Base-by-base conservation (phyloP, 768 basidiomycete genomes). In the Botryobasidium botryosum region DNA sequence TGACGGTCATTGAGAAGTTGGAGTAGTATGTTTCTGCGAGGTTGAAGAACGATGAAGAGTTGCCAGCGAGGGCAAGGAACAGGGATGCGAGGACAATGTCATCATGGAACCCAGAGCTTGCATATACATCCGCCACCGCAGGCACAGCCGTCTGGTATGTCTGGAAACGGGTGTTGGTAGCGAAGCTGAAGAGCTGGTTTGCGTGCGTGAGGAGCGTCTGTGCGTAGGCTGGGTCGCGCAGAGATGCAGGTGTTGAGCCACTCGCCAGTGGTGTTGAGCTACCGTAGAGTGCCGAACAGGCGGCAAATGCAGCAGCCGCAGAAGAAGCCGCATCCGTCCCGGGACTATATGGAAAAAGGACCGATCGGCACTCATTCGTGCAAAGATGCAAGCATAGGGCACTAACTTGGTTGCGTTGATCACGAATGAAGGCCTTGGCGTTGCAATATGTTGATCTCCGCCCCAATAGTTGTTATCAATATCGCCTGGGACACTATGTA, bases 321-420 rank as follows among this genome's bases (percentile, higher is more conserved):
- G 74, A 71, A 0, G 90, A 85, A 8, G 83, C 85, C 15, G 74
- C 87, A 52, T 96, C 90, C 0, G 91, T 94, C 37, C 90, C 91
- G 0, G 90, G 86, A 43, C 72, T 67, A 38, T 27, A 44, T 5
- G 15, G 18, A 12, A 20, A 12, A 29, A 6, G 28, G 27, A 29
- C 10, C 42, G 46, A 32, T 33, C 27, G 1, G 28, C 40, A 17
- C 20, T 42, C 4, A 20, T 23, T 43, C 25, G 46, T 23, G 17
- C 18, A 12, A 17, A 7, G 43, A n/a, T 17, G 33, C 23, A 28
- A 36, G 6, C 17, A 45, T 7, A 25, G 6, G 26, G 18, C 17
- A 28, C 55, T 32, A 50, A 71, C 71, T 58, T 63, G 1, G 78
- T 77, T 45, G 68, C 61, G 52, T 90, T 88, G 52, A 94, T 75